Conservation (phyloP, 768 basidiomycete species). For the Kwoniella europaea region DNA sequence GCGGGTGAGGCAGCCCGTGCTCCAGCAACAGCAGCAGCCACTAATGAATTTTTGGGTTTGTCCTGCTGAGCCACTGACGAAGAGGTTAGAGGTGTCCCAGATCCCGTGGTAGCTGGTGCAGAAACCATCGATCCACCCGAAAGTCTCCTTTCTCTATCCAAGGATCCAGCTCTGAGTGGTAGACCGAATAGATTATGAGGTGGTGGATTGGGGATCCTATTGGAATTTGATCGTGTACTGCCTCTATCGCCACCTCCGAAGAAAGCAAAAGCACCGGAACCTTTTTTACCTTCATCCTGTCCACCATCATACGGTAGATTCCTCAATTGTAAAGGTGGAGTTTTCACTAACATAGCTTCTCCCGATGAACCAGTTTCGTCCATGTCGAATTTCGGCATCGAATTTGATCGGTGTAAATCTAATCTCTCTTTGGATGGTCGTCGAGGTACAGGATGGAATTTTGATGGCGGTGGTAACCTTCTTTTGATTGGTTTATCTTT, state of each 20-base stretch:
- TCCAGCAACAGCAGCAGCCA: slow-evolving; percentile 72
- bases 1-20: slow-evolving; percentile 64
- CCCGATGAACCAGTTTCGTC: slow-evolving; percentile 51
- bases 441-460: slow-evolving; percentile 43
- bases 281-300: slow-evolving; percentile 22
- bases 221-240: not conserved
- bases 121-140: not conserved
- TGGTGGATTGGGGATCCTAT: slow-evolving; percentile 3
- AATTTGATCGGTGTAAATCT: slow-evolving; percentile 35
- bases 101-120: not conserved
- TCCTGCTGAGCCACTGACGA: not conserved
- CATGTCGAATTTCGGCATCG: slow-evolving; percentile 49
- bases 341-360: slow-evolving; percentile 40
- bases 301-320: slow-evolving; percentile 11
- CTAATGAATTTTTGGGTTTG: slow-evolving; percentile 44
- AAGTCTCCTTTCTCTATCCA: not conserved
- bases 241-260: slow-evolving; percentile 28
- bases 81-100: not conserved
- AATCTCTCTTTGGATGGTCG: slow-evolving; percentile 39
- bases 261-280: slow-evolving; percentile 53
- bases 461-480: slow-evolving; percentile 36
- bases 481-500: slow-evolving; percentile 43
- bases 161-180: not conserved
- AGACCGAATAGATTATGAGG: slow-evolving; percentile 8
- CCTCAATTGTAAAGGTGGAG: slow-evolving; percentile 34